Evolutionary conservation across 768 basidiomycete species (phyloP).

Genomic region (Mycena rebaudengoi): DNA sequence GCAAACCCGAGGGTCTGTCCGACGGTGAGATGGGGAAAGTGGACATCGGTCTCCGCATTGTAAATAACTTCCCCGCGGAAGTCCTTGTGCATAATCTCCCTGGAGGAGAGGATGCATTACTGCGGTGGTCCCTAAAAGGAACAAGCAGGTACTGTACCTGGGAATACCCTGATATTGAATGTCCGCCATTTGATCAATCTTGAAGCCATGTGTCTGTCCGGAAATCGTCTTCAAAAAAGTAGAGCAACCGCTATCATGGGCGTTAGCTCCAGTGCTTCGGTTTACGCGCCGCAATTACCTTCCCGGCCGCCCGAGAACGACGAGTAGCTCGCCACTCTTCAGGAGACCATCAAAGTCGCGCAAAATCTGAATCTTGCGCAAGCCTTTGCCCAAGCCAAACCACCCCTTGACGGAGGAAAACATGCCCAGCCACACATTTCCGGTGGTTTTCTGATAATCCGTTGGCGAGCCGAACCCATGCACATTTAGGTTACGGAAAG

Average conservation of each 20-base stretch:
- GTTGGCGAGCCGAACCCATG: conserved; percentile 39
- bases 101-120: too few species aligned
- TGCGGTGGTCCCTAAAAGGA: too few species aligned
- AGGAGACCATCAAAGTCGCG: conserved; percentile 56
- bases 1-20: conserved; percentile 61
- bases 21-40: conserved; percentile 62
- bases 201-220: conserved; percentile 37
- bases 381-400: conserved; percentile 32
- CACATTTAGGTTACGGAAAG: conserved; percentile 46
- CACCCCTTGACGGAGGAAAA: conserved; percentile 16
- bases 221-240: conserved; percentile 62
- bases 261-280: not conserved
- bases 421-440: conserved; percentile 39
- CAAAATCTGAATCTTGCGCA: conserved; percentile 45
- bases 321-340: conserved; percentile 61
- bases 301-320: conserved; percentile 52
- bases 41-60: conserved; percentile 54
- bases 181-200: conserved; percentile 10
- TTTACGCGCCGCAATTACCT: conserved; percentile 20
- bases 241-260: conserved; percentile 42
- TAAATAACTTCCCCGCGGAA: conserved; percentile 59
- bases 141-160: too few species aligned
- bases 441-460: conserved; percentile 53
- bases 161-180: conserved; percentile 47
- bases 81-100: conserved; percentile 51